Evolutionary conservation across 129 eudicot genomes (phyloP).

Genomic region (Artemisia tridentata): DNA sequence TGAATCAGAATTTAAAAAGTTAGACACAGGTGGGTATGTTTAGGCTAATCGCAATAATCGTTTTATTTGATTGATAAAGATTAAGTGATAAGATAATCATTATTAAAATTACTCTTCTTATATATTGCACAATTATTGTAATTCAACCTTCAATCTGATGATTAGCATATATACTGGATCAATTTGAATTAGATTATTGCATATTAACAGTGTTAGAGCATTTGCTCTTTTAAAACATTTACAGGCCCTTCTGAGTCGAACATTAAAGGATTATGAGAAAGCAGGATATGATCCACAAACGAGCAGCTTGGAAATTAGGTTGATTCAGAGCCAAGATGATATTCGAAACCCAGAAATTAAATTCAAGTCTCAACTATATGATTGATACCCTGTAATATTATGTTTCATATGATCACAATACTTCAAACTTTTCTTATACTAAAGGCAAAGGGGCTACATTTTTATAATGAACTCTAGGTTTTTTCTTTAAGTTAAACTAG

Average conservation of each 20-base stretch:
- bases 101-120: too few relatives aligned
- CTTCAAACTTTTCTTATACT: slow-evolving; percentile 1
- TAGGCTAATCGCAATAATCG: too few relatives aligned
- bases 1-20: too few relatives aligned
- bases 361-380: slow-evolving; percentile 58
- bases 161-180: too few relatives aligned
- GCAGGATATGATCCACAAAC: slow-evolving; percentile 80
- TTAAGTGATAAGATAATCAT: too few relatives aligned
- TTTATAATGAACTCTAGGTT: slow-evolving; percentile 13
- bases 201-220: neutral
- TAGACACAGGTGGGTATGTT: too few relatives aligned
- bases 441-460: slow-evolving; percentile 17
- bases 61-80: too few relatives aligned
- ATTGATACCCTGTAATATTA: slow-evolving; percentile 24
- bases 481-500: slow-evolving; percentile 2
- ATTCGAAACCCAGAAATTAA: slow-evolving; percentile 82
- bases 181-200: too few relatives aligned
- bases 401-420: slow-evolving; percentile 8
- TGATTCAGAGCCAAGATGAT: slow-evolving; percentile 89
- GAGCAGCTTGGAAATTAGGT: slow-evolving; percentile 95
- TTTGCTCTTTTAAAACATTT: slow-evolving; percentile 6
- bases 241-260: slow-evolving; percentile 80
- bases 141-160: too few relatives aligned
- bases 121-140: too few relatives aligned
- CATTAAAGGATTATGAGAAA: slow-evolving; percentile 63